Evolutionary conservation across 1,284 basidiomycete genomes (phyloP).

Genomic region (Anthracocystis setariae): DNA sequence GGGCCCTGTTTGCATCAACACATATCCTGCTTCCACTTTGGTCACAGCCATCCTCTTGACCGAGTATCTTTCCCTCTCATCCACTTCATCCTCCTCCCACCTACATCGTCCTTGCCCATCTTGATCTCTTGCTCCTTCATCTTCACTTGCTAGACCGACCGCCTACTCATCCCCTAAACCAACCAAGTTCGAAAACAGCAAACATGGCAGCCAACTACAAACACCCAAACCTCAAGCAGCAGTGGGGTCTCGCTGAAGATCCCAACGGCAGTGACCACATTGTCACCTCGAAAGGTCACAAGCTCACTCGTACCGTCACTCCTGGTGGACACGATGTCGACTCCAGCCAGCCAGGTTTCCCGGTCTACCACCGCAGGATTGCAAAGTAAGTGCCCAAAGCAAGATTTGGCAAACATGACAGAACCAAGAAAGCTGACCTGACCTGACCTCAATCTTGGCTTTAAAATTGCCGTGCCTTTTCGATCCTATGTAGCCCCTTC

Average conservation of each 20-base stretch:
- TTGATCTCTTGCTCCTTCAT: too few species aligned
- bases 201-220: constrained; percentile 42
- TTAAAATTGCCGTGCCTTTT: neutral
- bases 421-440: neutral
- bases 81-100: constrained; percentile 2
- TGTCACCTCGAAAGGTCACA: constrained; percentile 29
- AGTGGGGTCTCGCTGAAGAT: constrained; percentile 44
- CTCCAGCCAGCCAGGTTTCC: constrained; percentile 44
- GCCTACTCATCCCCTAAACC: neutral
- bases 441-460: neutral
- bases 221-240: constrained; percentile 46
- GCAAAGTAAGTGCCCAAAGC: constrained; percentile 26
- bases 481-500: constrained; percentile 30
- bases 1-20: neutral
- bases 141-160: neutral
- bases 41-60: neutral
- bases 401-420: too few species aligned
- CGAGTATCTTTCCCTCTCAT: neutral
- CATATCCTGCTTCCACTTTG: neutral
- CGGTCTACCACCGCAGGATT: constrained; percentile 55
- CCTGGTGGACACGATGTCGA: constrained; percentile 46
- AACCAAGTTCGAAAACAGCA: neutral
- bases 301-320: constrained; percentile 34
- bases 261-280: constrained; percentile 48
- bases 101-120: constrained; percentile 5